These are phyloP conservation scores for Colletotrichum incanum DNA, from an alignment of 2,329 filamentous ascomycete species.

Conservation along the genomic window DNA sequence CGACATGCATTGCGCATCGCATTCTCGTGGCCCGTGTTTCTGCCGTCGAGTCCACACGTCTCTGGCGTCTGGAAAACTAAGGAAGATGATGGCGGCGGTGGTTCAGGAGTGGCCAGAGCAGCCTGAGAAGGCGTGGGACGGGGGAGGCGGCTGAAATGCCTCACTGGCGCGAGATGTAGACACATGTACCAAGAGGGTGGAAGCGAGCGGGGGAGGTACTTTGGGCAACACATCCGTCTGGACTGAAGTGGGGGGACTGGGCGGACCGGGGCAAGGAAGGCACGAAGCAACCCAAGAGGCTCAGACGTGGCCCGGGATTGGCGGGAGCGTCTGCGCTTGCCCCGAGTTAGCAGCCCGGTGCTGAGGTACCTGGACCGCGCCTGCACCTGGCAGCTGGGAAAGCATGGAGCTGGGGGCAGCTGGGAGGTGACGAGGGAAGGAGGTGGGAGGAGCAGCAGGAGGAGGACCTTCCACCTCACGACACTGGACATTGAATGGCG, in stretches of 20 bases:
- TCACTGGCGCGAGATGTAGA: background rate
- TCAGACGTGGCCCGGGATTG: conserved; percentile 43
- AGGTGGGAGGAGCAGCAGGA: background rate
- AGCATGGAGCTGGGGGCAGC: background rate
- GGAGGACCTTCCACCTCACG: background rate
- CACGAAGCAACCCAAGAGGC: conserved; percentile 41
- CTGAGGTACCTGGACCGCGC: conserved; percentile 21
- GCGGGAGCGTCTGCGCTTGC: conserved; percentile 35
- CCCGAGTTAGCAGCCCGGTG: conserved; percentile 27
- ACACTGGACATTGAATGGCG: background rate
- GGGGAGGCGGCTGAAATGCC: conserved; percentile 41
- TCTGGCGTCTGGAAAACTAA: background rate
- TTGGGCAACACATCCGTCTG: conserved; percentile 8
- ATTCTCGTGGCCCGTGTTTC: background rate
- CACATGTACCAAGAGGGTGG: background rate
- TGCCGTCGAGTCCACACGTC: background rate
- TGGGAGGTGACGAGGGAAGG: background rate
- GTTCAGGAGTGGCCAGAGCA: conserved; percentile 3
- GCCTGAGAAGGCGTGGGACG: conserved; percentile 17
- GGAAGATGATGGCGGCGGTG: conserved; percentile 17
- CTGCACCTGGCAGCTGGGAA: conserved; percentile 1
- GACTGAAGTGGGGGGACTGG: conserved; percentile 33
- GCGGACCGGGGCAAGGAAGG: conserved; percentile 32
- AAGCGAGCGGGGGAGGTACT: background rate
- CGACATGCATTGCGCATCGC: background rate